Evolutionary conservation across 2,329 filamentous ascomycete species (phyloP).

Genomic region (Alternaria panax): DNA sequence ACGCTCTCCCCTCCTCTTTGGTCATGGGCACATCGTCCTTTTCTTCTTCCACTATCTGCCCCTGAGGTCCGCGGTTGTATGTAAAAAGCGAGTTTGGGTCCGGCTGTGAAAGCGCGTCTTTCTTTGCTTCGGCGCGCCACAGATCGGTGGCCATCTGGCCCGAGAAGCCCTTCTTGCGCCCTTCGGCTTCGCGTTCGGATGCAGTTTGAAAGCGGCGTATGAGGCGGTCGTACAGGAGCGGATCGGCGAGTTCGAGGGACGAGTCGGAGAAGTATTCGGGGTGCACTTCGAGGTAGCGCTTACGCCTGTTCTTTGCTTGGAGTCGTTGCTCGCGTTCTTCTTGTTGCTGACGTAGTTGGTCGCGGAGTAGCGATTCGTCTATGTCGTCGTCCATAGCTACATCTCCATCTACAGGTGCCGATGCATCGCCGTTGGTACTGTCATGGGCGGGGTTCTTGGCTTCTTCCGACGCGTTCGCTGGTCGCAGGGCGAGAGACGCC

Average conservation of each 20-base stretch:
- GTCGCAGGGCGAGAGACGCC: constrained; percentile 35
- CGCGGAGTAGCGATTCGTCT: constrained; percentile 22
- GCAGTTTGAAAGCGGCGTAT: constrained; percentile 78
- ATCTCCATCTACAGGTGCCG: constrained; percentile 16
- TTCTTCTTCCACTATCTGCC: constrained; percentile 66
- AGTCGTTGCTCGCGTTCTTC: constrained; percentile 51
- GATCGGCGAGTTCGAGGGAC: constrained; percentile 72
- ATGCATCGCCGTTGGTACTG: constrained; percentile 5
- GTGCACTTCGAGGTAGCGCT: constrained; percentile 76
- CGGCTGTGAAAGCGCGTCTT: constrained; percentile 67
- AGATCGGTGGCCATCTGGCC: constrained; percentile 81
- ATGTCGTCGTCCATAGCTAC: constrained; percentile 21
- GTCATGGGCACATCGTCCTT: constrained; percentile 63
- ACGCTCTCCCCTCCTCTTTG: constrained; percentile 70
- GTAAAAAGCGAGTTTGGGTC: constrained; percentile 59
- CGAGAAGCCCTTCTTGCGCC: constrained; percentile 76
- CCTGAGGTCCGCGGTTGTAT: constrained; percentile 60
- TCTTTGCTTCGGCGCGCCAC: constrained; percentile 76
- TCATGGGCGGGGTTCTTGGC: constrained; percentile 10
- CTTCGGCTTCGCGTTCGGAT: constrained; percentile 76
- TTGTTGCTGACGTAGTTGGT: constrained; percentile 21
- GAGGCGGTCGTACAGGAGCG: constrained; percentile 81
- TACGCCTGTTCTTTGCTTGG: constrained; percentile 75
- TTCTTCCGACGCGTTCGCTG: constrained; percentile 23
- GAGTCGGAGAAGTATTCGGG: constrained; percentile 72